Percentiles rank a stretch among this genome's conserved stretches.
Evolutionary conservation across 2,329 filamentous ascomycete species (phyloP).

Genomic region (Penicillium sp.): DNA sequence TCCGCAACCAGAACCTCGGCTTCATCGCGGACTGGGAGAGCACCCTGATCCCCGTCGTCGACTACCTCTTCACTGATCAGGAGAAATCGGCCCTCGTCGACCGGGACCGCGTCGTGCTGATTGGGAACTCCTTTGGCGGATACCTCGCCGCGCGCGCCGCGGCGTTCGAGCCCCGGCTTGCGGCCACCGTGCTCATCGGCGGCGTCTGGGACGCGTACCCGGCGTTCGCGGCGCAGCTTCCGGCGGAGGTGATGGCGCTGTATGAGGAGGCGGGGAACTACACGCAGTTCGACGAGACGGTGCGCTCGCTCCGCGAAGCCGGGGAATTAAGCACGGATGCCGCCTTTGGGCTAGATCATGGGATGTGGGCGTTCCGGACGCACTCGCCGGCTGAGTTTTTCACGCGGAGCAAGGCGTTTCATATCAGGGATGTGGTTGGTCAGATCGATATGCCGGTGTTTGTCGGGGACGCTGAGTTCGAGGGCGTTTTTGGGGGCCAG

Average conservation of each 20-base stretch:
- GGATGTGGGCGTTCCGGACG: slow-evolving; percentile 1
- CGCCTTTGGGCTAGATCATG: slow-evolving; percentile 4
- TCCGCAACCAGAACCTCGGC: slow-evolving; percentile 47
- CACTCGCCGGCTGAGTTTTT: slow-evolving; percentile 6
- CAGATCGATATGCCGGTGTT: slow-evolving; percentile 9
- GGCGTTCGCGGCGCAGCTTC: background rate
- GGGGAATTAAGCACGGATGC: background rate
- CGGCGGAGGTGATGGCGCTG: background rate
- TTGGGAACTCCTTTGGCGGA: slow-evolving; percentile 1
- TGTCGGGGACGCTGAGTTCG: slow-evolving; percentile 6
- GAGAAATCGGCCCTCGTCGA: background rate
- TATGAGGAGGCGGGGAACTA: slow-evolving; percentile 1
- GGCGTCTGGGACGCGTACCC: slow-evolving; percentile 4
- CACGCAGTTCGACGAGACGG: background rate
- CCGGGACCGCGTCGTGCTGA: background rate
- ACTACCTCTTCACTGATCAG: slow-evolving; percentile 31
- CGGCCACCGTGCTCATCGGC: background rate
- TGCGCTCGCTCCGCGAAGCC: background rate
- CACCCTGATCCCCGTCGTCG: slow-evolving; percentile 48
- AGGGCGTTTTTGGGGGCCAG: background rate
- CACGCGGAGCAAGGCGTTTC: background rate
- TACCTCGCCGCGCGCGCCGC: slow-evolving; percentile 2
- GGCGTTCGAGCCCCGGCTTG: slow-evolving; percentile 1
- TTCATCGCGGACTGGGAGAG: slow-evolving; percentile 54
- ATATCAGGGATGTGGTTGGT: background rate